phyloP scores from a whole-genome alignment of 73 alveolate species.

The Paramecium tetraurelia region DNA sequence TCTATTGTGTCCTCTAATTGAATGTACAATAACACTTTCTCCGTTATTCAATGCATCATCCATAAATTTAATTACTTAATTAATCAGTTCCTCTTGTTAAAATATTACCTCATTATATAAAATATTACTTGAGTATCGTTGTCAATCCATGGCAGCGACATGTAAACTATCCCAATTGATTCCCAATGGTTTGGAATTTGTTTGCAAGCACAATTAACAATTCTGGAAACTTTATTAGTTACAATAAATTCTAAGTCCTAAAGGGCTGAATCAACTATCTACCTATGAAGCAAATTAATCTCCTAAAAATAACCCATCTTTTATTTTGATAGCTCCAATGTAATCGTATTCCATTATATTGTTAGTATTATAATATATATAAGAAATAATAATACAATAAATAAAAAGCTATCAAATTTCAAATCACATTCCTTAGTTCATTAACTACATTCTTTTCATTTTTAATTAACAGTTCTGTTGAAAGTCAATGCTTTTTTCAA shows the following conservation, averaged over 20 bases:
- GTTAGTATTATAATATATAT: background rate
- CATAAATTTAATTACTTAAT: conserved; percentile 64
- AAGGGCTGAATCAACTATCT: background rate
- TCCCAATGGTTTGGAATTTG: conserved; percentile 94
- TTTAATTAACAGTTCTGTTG: background rate
- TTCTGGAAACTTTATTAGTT: conserved; percentile 88
- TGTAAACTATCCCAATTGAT: conserved; percentile 88
- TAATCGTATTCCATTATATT: conserved; percentile 64
- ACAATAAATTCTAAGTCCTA: conserved; percentile 89
- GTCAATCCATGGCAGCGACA: conserved; percentile 86
- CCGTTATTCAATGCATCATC: conserved; percentile 73
- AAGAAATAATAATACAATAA: background rate
- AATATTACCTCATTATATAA: background rate
- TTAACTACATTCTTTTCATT: background rate
- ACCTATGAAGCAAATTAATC: conserved; percentile 72
- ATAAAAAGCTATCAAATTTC: background rate
- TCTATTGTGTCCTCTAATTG: conserved; percentile 75
- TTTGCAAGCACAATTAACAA: conserved; percentile 91
- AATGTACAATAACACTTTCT: conserved; percentile 76
- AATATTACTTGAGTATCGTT: conserved; percentile 70
- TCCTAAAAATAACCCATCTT: conserved; percentile 77
- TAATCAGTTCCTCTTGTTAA: conserved; percentile 61
- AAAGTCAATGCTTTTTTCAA: background rate
- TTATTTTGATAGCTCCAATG: conserved; percentile 80
- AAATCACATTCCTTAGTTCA: background rate